A percentile compares a stretch with the other conserved stretches of the same genome.
Evolutionary conservation across 225 moss, liverwort and hornwort species (phyloP).

Genomic region (Physcomitrellopsis africana): DNA sequence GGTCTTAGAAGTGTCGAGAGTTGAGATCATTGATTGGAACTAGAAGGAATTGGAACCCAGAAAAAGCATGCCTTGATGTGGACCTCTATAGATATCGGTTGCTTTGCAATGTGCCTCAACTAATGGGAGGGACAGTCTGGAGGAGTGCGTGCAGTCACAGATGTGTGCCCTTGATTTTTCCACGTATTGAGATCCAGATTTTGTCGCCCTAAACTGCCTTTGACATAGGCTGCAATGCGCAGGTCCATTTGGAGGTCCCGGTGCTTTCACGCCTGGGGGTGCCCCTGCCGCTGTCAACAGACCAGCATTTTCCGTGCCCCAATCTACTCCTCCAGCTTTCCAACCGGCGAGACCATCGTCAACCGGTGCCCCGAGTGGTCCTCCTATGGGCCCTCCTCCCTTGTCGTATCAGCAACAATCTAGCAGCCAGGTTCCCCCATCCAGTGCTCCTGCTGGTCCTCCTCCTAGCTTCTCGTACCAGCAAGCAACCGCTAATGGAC

Average conservation of each 20-base stretch:
- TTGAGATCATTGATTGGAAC: neutral
- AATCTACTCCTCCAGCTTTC: constrained; percentile 38
- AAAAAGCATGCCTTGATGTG: constrained; percentile 3
- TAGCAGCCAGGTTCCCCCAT: constrained; percentile 43
- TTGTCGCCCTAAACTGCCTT: constrained; percentile 3
- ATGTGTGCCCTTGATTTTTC: neutral
- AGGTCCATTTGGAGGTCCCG: constrained; percentile 51
- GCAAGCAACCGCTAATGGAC: constrained; percentile 49
- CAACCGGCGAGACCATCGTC: constrained; percentile 43
- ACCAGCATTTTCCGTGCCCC: constrained; percentile 49
- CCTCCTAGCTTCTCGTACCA: constrained; percentile 52
- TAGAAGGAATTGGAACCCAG: neutral
- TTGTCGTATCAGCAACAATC: constrained; percentile 46
- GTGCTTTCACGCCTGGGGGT: constrained; percentile 32
- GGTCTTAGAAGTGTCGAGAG: neutral
- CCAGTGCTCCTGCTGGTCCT: constrained; percentile 46
- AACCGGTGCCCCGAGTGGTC: constrained; percentile 39
- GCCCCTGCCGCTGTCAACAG: constrained; percentile 33
- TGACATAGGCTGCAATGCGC: constrained; percentile 29
- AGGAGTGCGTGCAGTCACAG: neutral
- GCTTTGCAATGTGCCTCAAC: neutral
- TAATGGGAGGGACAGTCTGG: neutral
- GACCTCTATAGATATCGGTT: neutral
- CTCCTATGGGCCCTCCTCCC: constrained; percentile 53
- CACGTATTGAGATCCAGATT: neutral